Base-by-base conservation (phyloP, 2,329 filamentous ascomycete genomes). In the Pestalotiopsis sp. region DNA sequence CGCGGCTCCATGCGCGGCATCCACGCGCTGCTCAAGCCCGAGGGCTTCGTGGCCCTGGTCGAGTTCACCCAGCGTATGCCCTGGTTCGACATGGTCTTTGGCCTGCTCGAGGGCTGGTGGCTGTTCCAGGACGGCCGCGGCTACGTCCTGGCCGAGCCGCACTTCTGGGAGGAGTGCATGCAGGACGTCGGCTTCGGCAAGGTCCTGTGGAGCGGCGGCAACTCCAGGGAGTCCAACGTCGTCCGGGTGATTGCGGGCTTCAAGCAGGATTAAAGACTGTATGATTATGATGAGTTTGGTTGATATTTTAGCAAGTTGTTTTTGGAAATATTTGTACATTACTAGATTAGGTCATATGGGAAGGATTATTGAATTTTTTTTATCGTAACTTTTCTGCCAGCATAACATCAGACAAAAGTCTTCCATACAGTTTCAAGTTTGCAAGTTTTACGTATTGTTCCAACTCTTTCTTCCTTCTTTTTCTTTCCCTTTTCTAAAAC, bases 81-180 rank as follows among this genome's bases (percentile, higher is more conserved):
- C 36, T 79, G 76, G 75, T 71, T 78, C 25, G 77, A 79, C 49
- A 57, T 78, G 4, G 75, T 79, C 0, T 76, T 78, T 31, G 79
- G 78, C 6, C 68, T 79, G 7, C 68, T 80, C 0, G 78, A 80
- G 31, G 79, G 79, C 3, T 80, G 79, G 79, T 80, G 79, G 79
- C 64, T 74, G 1, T 78, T 76, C n/a, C 67, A 73, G 2, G 78
- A 80, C 45, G 75, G 73, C 1, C 69, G 75, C 0, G 23, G 65
- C 25, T 72, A 79, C 52, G 77, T 74, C 1, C 66, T 79, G 5
- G 73, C 69, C 1, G 62, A 67, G 4, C 75, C 73, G 60, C 17
- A 65, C 4, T 63, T 63, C 7, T 79, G 78, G 78, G 45, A 73
- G 13, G n/a, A 67, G 14, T 66, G 58, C 1, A 39, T 79, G 41